Base-by-base conservation (phyloP, 1,284 basidiomycete species). In the Papiliotrema flavescens region DNA sequence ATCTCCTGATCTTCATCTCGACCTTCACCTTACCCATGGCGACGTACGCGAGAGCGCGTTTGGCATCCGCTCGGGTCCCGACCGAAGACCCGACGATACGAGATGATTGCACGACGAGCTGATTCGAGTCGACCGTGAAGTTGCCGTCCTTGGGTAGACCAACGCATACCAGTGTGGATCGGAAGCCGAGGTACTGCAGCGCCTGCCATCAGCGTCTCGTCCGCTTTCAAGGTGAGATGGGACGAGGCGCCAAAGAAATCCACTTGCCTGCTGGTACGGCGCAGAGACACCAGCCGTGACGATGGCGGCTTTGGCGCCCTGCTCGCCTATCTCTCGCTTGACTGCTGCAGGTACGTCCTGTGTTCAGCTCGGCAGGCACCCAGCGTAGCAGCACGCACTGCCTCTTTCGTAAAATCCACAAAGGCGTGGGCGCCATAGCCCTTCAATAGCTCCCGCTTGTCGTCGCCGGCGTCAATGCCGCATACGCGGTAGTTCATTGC, bases 141-240 rank as follows among this genome's bases (percentile, higher is more conserved):
- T 51, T 41, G 26, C 24, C 37, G 34, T 51, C 40, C 19, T 51
- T 41, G 15, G 49, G 49, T 26, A 51, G 32, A 28, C 49, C 49
- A 17, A 51, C 49, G 26, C 49, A 51, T 22, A 51, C 49, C 5
- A 51, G 49, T 6, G 49, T 51, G 17, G 49, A 51, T 19, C 49
- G 37, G 26, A 44, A 34, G 11, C 49, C 49, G n/a, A 51, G 49
- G 41, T 51, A 51, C 22, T 41, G 17, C 22, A 51, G 26, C 13
- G 49, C 49, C 40, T 49, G 19, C 34, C 24, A 2, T 45, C 23
- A 45, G 43, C 9, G 14, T 13, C 4, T 32, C 8, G 32, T n/a
- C 9, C 6, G 26, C 17, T 1, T 22, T 3, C 42, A 22, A 11
- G 14, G 42, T 14, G 23, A 44, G 14, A 44, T 7, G n/a, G 19